Conservation (phyloP, 306 rosid genomes). For the Ammopiptanthus mongolicus region DNA sequence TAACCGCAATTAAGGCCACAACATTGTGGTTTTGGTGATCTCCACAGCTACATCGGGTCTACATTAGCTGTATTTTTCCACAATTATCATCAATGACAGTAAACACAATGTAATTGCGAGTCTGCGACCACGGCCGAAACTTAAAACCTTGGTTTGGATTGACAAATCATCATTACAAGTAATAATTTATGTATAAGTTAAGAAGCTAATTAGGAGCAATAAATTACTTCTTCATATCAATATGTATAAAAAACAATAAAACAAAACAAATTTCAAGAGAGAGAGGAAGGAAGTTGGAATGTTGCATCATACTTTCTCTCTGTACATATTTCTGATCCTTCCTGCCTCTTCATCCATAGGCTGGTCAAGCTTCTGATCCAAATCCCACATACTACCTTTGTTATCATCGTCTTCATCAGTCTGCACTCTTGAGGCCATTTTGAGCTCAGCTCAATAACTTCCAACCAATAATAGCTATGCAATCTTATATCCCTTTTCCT, state of each 20-base stretch:
- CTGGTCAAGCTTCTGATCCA: conserved; percentile 89
- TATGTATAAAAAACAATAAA: not conserved
- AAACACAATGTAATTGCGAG: too few species aligned
- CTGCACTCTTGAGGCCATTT: conserved; percentile 65
- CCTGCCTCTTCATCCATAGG: conserved; percentile 97
- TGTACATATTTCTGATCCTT: conserved; percentile 83
- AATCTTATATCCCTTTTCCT: conserved; percentile 12
- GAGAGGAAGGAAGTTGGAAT: not conserved
- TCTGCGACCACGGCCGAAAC: too few species aligned
- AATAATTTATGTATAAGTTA: not conserved
- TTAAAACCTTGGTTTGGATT: too few species aligned
- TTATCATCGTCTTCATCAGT: conserved; percentile 43
- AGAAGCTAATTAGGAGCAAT: not conserved
- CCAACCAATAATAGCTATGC: conserved; percentile 15
- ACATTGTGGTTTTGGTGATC: too few species aligned
- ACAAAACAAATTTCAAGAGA: not conserved
- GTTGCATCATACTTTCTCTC: conserved; percentile 59
- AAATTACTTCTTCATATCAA: not conserved
- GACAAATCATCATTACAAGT: not conserved
- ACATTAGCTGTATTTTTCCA: too few species aligned
- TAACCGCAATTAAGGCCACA: too few species aligned
- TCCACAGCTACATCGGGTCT: too few species aligned
- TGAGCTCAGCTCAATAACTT: conserved; percentile 17
- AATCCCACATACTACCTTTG: conserved; percentile 87
- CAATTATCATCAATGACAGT: too few species aligned